phyloP scores from a whole-genome alignment of 306 rosid species.

The Dalbergia cochinchinensis region DNA sequence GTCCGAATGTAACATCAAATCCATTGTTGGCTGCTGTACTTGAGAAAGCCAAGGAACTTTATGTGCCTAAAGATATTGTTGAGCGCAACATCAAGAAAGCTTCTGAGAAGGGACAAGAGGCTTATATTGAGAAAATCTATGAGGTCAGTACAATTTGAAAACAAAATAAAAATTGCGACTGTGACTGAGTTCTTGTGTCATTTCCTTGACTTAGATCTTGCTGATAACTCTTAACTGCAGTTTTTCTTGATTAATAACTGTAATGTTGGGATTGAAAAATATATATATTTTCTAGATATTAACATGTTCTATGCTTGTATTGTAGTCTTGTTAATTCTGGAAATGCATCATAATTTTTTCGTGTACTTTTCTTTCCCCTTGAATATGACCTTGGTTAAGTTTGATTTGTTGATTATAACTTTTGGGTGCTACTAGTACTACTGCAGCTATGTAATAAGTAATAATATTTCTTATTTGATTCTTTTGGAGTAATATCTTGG shows the following conservation, averaged over 20 bases:
- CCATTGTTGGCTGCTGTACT: constrained; percentile 74
- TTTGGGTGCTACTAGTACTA: neutral
- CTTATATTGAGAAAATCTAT: constrained; percentile 76
- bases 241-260: neutral
- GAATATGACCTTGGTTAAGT: neutral
- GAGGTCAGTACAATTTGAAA: constrained; percentile 75
- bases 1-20: constrained; percentile 79
- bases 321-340: neutral
- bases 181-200: too few relatives aligned
- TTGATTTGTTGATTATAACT: neutral
- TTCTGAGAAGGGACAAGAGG: too few relatives aligned
- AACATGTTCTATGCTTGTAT: neutral
- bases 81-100: constrained; percentile 89
- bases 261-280: too few relatives aligned
- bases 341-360: neutral
- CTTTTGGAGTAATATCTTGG: too few relatives aligned
- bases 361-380: neutral
- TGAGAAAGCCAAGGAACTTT: constrained; percentile 94
- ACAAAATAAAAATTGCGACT: too few relatives aligned
- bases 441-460: too few relatives aligned
- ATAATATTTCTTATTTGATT: too few relatives aligned
- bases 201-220: neutral
- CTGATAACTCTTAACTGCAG: neutral
- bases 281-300: too few relatives aligned
- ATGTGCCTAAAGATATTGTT: constrained; percentile 86